Evolutionary conservation across 2,329 filamentous ascomycete species (phyloP), one percentile per base, ranked within the genome.

Genomic region (Periconia digitata): DNA sequence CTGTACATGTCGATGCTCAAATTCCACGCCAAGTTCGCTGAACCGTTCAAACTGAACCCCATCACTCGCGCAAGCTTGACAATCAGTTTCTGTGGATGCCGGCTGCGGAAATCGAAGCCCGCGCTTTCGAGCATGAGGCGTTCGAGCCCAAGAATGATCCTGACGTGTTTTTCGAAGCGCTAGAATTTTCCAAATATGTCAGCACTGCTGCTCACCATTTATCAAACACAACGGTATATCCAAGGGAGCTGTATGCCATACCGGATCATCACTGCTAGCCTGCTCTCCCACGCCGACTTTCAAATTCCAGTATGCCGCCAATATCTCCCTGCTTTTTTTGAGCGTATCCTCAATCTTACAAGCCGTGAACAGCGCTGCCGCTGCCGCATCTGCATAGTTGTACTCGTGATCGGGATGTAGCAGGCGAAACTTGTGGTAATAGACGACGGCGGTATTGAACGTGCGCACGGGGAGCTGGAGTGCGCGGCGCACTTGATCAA

Each of bases 341-440:
- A 96, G 82, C 0, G 94, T 99, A 71, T 99, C 94, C 72, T 99
- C 94, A 39, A 95, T 91, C 75, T 99, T 99, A 78, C 92, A 97
- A 2, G 92, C 92, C 2, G 92, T 89, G 64, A 97, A 92, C 8
- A 99, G 77, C 20, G 90, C 87, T 1, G 94, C 90, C 6, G 94
- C 83, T 0, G 92, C 90, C 1, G 90, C 92, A 67, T 97, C 92
- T 75, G 78, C 72, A 66, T 85, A 91, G 69, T 88, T 89, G 72
- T 95, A 96, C 63, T 95, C 91, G 56, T 79, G 84, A 59, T 92
- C 90, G n/a, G 85, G 82, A 64, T 95, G 91, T 39, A 87, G 83
- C 44, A 97, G 80, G 24, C 92, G 86, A 69, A 96, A 96, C 59
- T 91, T 91, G 77, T 97, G 92, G 67, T 92, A 99, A 70, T 96